phyloP scores from a whole-genome alignment of 768 basidiomycete genomes.

The Tylopilus cervinicoccineus region DNA sequence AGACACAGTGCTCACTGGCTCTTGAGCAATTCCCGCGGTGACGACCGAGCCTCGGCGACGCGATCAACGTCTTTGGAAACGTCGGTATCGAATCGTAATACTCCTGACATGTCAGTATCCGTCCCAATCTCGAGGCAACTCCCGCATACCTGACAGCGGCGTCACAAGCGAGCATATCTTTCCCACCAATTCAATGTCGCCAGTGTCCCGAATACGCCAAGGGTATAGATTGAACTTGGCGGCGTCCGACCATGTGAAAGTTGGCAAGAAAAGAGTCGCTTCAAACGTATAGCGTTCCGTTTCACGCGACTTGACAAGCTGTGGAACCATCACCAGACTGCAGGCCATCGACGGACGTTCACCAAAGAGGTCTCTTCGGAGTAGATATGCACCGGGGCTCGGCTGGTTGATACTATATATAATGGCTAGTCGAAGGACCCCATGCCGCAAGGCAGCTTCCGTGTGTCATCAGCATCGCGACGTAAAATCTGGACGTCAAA shows the following conservation, averaged over 20 bases:
- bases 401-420: conserved; percentile 56
- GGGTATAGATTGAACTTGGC: conserved; percentile 67
- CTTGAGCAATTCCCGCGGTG: conserved; percentile 53
- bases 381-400: conserved; percentile 70
- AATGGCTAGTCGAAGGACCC: conserved; percentile 53
- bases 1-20: conserved; percentile 50
- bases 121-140: not conserved
- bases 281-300: conserved; percentile 58
- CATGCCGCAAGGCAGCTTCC: conserved; percentile 47
- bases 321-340: not conserved
- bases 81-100: conserved; percentile 52
- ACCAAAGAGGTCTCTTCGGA: conserved; percentile 59
- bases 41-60: conserved; percentile 51
- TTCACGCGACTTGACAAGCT: conserved; percentile 56
- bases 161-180: conserved; percentile 51
- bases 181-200: conserved; percentile 49
- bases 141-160: conserved; percentile 43
- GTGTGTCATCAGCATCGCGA: not conserved
- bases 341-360: conserved; percentile 33
- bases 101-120: conserved; percentile 41
- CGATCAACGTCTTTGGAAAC: conserved; percentile 45
- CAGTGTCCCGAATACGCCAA: conserved; percentile 43
- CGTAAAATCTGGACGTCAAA: not conserved
- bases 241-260: conserved; percentile 70
- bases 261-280: conserved; percentile 58